phyloP scores from a whole-genome alignment of 116 monocot species.

The Trichopus zeylanicus region DNA sequence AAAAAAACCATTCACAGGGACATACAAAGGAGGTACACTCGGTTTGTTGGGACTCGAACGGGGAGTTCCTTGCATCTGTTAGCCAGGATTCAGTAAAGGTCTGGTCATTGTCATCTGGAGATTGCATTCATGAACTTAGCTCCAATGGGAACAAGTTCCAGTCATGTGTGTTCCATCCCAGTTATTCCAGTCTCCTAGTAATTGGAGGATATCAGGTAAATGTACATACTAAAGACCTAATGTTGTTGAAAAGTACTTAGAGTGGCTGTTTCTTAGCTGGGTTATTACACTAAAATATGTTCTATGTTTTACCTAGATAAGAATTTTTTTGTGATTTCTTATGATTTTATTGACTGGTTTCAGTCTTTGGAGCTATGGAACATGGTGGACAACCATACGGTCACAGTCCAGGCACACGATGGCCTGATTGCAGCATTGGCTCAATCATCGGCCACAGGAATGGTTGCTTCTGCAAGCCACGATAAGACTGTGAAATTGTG shows the following conservation, averaged over 20 bases:
- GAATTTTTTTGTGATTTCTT: too few relatives aligned
- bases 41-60: constrained; percentile 89
- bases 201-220: constrained; percentile 93
- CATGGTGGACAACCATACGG: constrained; percentile 36
- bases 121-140: constrained; percentile 75
- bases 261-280: too few relatives aligned
- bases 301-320: too few relatives aligned
- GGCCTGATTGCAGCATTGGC: constrained; percentile 59
- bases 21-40: constrained; percentile 64
- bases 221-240: too few relatives aligned
- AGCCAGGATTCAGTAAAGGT: constrained; percentile 82
- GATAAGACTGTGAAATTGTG: constrained; percentile 78
- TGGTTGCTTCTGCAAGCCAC: constrained; percentile 81
- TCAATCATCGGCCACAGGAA: constrained; percentile 47
- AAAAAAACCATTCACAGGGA: constrained; percentile 37
- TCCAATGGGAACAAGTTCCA: constrained; percentile 88
- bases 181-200: constrained; percentile 56
- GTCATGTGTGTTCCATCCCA: constrained; percentile 94
- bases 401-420: constrained; percentile 50
- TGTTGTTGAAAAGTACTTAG: too few relatives aligned
- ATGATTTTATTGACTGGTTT: background rate
- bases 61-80: constrained; percentile 78
- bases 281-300: background rate
- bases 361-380: constrained; percentile 81
- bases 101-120: constrained; percentile 72